Conservation (phyloP, 73 alveolate species). For the Uronychia setigera region DNA sequence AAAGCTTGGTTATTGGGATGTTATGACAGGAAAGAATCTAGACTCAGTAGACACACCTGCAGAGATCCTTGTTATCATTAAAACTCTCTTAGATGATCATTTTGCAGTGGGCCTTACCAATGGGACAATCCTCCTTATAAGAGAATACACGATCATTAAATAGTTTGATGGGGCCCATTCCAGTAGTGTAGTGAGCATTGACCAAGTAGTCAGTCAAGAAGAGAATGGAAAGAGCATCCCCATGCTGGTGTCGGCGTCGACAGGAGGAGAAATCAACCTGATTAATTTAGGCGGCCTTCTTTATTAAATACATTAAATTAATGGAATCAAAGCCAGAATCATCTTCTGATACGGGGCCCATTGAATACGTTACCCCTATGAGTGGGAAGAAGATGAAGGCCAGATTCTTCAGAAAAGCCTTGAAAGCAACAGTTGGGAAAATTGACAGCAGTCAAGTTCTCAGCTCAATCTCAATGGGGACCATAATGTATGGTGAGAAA, state of each 20-base stretch:
- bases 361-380: neutral
- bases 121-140: neutral
- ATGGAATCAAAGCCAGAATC: neutral
- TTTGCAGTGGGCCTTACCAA: neutral
- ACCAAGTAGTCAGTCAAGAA: neutral
- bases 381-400: constrained; percentile 1
- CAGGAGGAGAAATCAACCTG: neutral
- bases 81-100: neutral
- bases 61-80: neutral
- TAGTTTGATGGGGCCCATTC: neutral
- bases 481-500: neutral
- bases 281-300: neutral
- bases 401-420: neutral
- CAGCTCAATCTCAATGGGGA: constrained; percentile 2
- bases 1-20: neutral
- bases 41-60: neutral
- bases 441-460: neutral
- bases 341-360: neutral
- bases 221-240: neutral
- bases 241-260: constrained; percentile 3
- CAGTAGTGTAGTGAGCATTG: neutral
- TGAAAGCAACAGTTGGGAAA: neutral
- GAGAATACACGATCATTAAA: neutral
- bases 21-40: neutral
- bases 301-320: no score